Conservation (phyloP, 371 early-diverging fungal species). For the Actinomucor elegans region DNA sequence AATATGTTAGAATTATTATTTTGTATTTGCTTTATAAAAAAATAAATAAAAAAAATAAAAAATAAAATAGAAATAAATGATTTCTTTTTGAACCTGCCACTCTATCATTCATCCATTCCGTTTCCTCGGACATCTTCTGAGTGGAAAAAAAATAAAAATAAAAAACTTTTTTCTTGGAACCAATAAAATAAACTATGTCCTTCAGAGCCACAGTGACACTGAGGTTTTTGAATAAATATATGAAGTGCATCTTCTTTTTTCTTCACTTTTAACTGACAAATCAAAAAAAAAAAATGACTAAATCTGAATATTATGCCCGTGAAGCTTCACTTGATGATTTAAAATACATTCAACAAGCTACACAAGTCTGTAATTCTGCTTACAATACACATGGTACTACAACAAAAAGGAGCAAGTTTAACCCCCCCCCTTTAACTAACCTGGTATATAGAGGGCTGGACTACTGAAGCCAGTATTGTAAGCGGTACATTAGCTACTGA, state of each 20-base stretch:
- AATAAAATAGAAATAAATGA: no score
- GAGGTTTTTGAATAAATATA: no score
- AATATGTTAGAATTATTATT: not conserved
- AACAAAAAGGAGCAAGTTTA: not conserved
- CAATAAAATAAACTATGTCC: no score
- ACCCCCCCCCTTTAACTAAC: no score
- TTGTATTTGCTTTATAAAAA: not conserved
- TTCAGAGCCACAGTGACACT: no score
- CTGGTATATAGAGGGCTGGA: conserved; percentile 52
- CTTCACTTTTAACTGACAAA: not conserved
- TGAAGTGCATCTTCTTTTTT: no score
- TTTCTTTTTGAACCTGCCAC: no score
- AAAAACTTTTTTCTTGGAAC: no score
- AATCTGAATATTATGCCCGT: conserved; percentile 9
- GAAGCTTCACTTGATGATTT: conserved; percentile 14
- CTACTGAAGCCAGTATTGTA: conserved; percentile 39
- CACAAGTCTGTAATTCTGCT: conserved; percentile 12
- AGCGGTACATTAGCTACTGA: conserved; percentile 25
- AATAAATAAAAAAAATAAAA: not conserved
- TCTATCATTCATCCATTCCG: no score
- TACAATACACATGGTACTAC: conserved; percentile 3
- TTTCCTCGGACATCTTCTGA: no score
- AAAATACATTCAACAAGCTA: conserved; percentile 8
- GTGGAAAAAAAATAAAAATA: no score
- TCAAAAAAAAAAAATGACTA: not conserved